phyloP scores from a whole-genome alignment of 371 early-diverging fungal species.

The Dichotomocladium elegans region DNA sequence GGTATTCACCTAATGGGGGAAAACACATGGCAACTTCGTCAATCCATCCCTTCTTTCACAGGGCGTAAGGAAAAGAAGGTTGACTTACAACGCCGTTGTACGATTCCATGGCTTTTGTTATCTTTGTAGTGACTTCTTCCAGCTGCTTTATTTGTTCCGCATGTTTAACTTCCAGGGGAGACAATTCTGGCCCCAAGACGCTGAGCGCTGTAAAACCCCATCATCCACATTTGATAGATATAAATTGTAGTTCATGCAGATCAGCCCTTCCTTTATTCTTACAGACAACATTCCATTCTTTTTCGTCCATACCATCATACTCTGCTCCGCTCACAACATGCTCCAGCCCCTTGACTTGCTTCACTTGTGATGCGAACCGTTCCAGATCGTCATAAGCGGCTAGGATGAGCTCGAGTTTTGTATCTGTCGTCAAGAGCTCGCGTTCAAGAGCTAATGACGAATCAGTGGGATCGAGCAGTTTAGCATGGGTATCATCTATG shows the following conservation, averaged over 20 bases:
- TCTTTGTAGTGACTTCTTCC: slow-evolving; percentile 34
- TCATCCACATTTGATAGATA: background rate
- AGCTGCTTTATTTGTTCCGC: slow-evolving; percentile 41
- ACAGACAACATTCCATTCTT: too few relatives aligned
- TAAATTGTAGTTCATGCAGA: background rate
- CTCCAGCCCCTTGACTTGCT: slow-evolving; percentile 54
- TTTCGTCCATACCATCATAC: slow-evolving; percentile 35
- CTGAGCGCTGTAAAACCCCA: slow-evolving; percentile 33
- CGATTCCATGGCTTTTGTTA: slow-evolving; percentile 46
- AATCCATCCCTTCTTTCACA: background rate
- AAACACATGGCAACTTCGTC: background rate
- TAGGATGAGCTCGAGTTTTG: slow-evolving; percentile 51
- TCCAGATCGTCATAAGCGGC: slow-evolving; percentile 54
- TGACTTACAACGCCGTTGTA: slow-evolving; percentile 49
- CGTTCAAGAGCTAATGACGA: slow-evolving; percentile 46
- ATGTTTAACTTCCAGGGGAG: slow-evolving; percentile 46
- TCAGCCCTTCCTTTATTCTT: slow-evolving; percentile 6
- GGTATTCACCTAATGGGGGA: slow-evolving; percentile 51
- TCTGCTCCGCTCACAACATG: slow-evolving; percentile 47
- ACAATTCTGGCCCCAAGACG: slow-evolving; percentile 38
- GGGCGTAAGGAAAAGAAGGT: too few relatives aligned
- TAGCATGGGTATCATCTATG: slow-evolving; percentile 40
- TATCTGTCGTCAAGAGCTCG: slow-evolving; percentile 49
- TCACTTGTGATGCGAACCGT: slow-evolving; percentile 47
- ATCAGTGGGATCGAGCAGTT: slow-evolving; percentile 37